Evolutionary conservation across 2,329 filamentous ascomycete species (phyloP).

Genomic region (Cladosporium velox): DNA sequence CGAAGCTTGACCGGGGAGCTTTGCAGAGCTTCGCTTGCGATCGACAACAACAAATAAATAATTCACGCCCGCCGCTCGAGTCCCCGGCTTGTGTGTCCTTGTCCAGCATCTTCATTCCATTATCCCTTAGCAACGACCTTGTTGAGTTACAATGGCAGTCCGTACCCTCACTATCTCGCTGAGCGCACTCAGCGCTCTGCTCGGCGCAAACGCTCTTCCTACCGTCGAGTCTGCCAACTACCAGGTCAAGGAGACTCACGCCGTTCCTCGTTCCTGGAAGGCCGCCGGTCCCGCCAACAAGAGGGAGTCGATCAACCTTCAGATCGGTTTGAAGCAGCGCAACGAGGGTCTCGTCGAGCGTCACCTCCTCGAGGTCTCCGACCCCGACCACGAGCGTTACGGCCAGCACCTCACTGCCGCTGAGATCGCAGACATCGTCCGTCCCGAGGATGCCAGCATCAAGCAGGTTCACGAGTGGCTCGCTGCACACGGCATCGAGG

Average conservation of each 20-base stretch:
- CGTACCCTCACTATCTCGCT: conserved; percentile 20
- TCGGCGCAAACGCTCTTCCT: conserved; percentile 25
- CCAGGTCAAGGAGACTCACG: conserved; percentile 58
- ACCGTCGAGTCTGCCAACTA: conserved; percentile 44
- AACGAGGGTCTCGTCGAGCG: conserved; percentile 58
- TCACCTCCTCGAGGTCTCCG: conserved; percentile 57
- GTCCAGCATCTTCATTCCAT: neutral
- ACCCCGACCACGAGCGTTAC: conserved; percentile 57
- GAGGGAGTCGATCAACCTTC: conserved; percentile 51
- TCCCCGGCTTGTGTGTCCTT: neutral
- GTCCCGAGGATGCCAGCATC: conserved; percentile 55
- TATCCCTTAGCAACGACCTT: neutral
- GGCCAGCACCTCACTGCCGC: conserved; percentile 52
- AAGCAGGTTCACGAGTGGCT: conserved; percentile 60
- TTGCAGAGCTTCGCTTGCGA: neutral
- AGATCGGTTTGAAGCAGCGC: conserved; percentile 61
- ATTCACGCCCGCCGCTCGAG: neutral
- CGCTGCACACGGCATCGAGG: conserved; percentile 53
- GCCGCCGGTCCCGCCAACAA: conserved; percentile 50
- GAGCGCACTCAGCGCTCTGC: conserved; percentile 26
- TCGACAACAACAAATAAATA: conserved; percentile 10
- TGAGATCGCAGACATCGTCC: conserved; percentile 57
- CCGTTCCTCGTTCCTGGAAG: conserved; percentile 55
- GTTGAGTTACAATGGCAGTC: conserved; percentile 9
- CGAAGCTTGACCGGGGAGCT: conserved; percentile 6